Base-by-base conservation (phyloP, 1,284 basidiomycete genomes). In the Leccinum solheimii region DNA sequence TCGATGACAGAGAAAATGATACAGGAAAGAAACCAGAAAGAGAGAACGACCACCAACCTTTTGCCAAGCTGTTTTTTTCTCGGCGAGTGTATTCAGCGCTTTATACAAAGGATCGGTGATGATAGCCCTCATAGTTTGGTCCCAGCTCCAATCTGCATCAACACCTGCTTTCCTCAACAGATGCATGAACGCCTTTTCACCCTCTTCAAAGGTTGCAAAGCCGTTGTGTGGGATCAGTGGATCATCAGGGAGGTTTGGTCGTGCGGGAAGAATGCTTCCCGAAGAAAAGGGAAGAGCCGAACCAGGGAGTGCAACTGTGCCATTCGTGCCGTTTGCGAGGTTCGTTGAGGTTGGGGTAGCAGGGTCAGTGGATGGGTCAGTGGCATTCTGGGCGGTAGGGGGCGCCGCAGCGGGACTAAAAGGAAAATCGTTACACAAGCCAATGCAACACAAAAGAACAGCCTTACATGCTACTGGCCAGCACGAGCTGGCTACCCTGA, bases 31-130 rank as follows among this genome's bases (percentile, higher is more conserved):
- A 48, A 50, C n/a, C 32, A 48, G 14, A 27, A 45, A 14, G 6
- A 57, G 34, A 14, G 55, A 14, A 38, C 10, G 32, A 16, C 49
- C 23, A 50, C 82, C 48, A 56, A 93, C 94, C 84, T 95, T 95
- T 75, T 95, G 91, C 85, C 90, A 99, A 54, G 90, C 89, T 53
- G 88, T 81, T 78, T 98, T 98, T 80, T 97, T 96, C 78, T 99
- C 95, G 3, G 94, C 92, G 56, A 98, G 82, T 52, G 92, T 94
- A 73, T 93, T 94, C 63, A 99, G 81, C 55, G 95, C 91, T 79
- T 96, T 97, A 80, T 98, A 99, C 66, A 98, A 79, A 43, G 97
- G 96, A 79, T 99, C 97, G 68, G 95, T 98, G 77, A 99, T 96
- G 76, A 97, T 95, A 68, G 92, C 91, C 70, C 97, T 86, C 92